Percentiles rank a stretch among this genome's conserved stretches.
phyloP scores from a whole-genome alignment of 2,329 filamentous ascomycete genomes.

The Trematosphaeria pertusa region DNA sequence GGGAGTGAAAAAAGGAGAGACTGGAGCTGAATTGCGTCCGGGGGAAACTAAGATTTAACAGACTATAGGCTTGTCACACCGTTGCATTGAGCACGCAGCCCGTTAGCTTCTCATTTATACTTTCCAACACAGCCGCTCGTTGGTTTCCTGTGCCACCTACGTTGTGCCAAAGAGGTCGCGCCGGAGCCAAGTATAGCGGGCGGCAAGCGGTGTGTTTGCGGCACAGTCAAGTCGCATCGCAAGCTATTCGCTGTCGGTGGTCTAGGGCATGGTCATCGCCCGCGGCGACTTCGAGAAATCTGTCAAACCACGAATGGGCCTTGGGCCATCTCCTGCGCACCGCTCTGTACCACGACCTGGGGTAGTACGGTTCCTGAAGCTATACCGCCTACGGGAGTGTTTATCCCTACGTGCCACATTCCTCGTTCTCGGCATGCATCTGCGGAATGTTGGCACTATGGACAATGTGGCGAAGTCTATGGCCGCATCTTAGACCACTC shows the following conservation, averaged over 20 bases:
- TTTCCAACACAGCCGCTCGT: conserved; percentile 3
- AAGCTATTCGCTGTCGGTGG: not conserved
- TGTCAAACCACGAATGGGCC: too few species aligned
- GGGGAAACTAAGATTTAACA: conserved; percentile 10
- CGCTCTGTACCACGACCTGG: conserved; percentile 3
- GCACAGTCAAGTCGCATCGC: conserved; percentile 6
- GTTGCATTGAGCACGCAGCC: conserved; percentile 25
- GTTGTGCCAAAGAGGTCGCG: conserved; percentile 11
- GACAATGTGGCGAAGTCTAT: conserved; percentile 3
- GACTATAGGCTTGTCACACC: conserved; percentile 23
- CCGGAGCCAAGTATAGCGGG: conserved; percentile 9
- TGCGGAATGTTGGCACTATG: not conserved
- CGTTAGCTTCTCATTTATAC: conserved; percentile 6
- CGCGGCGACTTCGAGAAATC: not conserved
- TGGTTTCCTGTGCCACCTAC: conserved; percentile 22
- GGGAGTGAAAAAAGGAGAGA: conserved; percentile 8
- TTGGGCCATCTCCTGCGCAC: not conserved
- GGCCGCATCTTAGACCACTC: not conserved
- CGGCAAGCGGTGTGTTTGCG: conserved; percentile 6
- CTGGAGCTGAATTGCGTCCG: not conserved
- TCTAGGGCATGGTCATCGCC: not conserved
- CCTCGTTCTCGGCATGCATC: conserved; percentile 1
- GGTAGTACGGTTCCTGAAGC: conserved; percentile 9
- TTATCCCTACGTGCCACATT: conserved; percentile 13
- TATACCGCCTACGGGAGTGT: conserved; percentile 3